phyloP scores from a whole-genome alignment of 2,329 filamentous ascomycete species.

The Claviceps fusiformis region DNA sequence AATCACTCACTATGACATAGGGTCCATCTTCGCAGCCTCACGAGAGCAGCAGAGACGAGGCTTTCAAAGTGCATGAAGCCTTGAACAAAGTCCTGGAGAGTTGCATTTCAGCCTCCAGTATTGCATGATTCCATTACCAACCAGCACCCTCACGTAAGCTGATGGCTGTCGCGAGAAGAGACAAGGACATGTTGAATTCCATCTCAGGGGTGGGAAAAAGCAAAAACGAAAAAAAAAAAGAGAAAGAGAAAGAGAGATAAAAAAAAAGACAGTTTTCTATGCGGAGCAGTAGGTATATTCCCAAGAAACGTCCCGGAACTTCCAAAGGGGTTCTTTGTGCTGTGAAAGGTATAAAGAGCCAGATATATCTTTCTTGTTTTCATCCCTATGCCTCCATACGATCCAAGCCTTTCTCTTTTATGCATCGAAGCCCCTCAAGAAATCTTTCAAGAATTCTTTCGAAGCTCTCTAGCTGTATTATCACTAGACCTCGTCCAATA shows the following conservation, averaged over 20 bases:
- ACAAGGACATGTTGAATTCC: neutral
- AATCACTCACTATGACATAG: neutral
- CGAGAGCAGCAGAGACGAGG: neutral
- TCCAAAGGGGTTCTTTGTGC: neutral
- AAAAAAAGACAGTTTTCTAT: neutral
- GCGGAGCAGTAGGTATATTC: neutral
- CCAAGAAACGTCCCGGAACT: neutral
- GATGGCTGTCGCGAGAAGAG: neutral
- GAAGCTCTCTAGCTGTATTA: neutral
- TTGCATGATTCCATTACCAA: neutral
- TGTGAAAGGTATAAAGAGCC: neutral
- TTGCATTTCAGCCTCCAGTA: neutral
- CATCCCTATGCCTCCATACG: neutral
- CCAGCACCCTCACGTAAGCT: neutral
- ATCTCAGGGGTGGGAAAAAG: neutral
- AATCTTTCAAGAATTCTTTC: neutral
- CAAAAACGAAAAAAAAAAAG: too few species aligned
- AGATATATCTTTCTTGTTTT: neutral
- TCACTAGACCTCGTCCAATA: neutral
- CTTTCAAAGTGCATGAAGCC: neutral
- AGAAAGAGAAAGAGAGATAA: neutral
- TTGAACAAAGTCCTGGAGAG: neutral
- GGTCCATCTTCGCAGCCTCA: neutral
- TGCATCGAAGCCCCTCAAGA: neutral
- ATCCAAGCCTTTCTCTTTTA: neutral